phyloP scores from a whole-genome alignment of 805 yeast species.

The Pichia rugopelliculosa region DNA sequence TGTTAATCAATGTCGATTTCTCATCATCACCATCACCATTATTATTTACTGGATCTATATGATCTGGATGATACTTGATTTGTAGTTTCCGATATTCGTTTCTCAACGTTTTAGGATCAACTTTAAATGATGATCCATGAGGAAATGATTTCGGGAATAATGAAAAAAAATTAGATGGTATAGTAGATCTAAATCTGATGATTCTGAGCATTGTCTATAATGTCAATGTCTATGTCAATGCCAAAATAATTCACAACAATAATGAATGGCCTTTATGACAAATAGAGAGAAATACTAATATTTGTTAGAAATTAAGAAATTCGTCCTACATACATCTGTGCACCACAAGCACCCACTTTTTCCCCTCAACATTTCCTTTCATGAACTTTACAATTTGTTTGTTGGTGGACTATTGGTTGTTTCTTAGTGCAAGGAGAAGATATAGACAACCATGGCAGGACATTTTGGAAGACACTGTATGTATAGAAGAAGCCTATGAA shows the following conservation, averaged over 20 bases:
- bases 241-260: too few species aligned
- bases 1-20: slow-evolving; percentile 52
- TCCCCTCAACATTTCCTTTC: not conserved
- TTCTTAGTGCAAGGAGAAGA: not conserved
- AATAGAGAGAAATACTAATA: too few species aligned
- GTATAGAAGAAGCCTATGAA: slow-evolving; percentile 6
- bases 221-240: too few species aligned
- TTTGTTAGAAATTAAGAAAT: too few species aligned
- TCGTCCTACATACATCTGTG: not conserved
- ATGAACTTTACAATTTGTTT: not conserved
- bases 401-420: not conserved
- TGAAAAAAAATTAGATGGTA: slow-evolving; percentile 37
- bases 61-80: slow-evolving; percentile 77
- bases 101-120: slow-evolving; percentile 51
- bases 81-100: slow-evolving; percentile 73
- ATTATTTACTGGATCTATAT: slow-evolving; percentile 13
- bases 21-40: slow-evolving; percentile 12
- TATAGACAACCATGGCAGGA: slow-evolving; percentile 23
- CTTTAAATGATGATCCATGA: slow-evolving; percentile 41
- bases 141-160: slow-evolving; percentile 76
- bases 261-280: too few species aligned
- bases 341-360: not conserved
- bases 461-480: slow-evolving; percentile 29
- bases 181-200: not conserved
- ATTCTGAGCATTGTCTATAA: not conserved